Evolutionary conservation across 1,284 basidiomycete genomes (phyloP), one percentile per base, ranked within the genome.

Genomic region (Trametes hirsuta): DNA sequence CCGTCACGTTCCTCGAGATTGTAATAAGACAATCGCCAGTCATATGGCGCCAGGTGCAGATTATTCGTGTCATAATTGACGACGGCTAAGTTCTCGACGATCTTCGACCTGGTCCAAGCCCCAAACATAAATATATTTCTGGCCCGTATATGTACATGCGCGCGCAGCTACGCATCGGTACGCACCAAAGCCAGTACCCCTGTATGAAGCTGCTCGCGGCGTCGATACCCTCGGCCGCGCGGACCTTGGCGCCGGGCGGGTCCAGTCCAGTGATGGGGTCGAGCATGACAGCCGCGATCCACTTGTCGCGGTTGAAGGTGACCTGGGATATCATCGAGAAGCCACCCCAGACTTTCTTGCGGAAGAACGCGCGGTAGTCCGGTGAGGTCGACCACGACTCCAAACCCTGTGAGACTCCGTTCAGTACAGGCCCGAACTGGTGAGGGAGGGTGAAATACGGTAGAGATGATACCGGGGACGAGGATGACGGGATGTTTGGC

Each of bases 161-260:
- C 8, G 21, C 35, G 42, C 15, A 49, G 40, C 24, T 18, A 12
- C n/a, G 22, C 48, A 40, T 21, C 36, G 58, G 49, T 55, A 71
- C 79, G 61, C 68, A 91, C 95, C 95, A 98, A 64, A 97, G 89
- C 95, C 95, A 97, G 74, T 95, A 98, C 4, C 94, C 94, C 71
- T 92, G 90, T 57, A 98, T 90, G 71, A 98, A 97, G 69, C 87
- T 93, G 66, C 90, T 94, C 6, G 94, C 94, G 2, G 93, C 94
- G 66, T 91, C 87, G n/a, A 94, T 85, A 0, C 92, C 96, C 74
- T 98, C 94, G 0, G 94, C 95, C 9, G 96, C 94, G 37, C 97
- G 83, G 47, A 98, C 87, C 73, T 95, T 97, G 61, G 88, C 87
- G n/a, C 88, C 92, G 0, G 87, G 84, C 0, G 94, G 94, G 71